Evolutionary conservation across 441 rosid species (phyloP).

Genomic region (Lepidium campestre): DNA sequence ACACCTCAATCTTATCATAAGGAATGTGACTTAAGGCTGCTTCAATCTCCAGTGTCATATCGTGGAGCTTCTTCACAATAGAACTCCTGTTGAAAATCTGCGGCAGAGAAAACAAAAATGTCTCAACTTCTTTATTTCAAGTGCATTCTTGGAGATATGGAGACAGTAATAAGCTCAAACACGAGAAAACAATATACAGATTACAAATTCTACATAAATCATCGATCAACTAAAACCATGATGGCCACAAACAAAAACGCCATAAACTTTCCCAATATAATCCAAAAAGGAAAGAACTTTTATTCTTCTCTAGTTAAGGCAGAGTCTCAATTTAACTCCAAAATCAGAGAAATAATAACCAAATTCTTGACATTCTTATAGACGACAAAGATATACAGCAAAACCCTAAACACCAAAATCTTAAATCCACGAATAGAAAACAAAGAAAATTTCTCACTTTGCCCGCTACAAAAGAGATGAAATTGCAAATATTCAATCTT

Average conservation of each 20-base stretch:
- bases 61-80: slow-evolving; percentile 40
- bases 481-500: background rate
- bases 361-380: background rate
- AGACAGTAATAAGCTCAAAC: background rate
- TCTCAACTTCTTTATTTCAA: slow-evolving; percentile 1
- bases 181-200: background rate
- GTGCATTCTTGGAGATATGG: background rate
- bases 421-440: slow-evolving; percentile 10
- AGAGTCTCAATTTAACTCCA: background rate
- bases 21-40: slow-evolving; percentile 62
- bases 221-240: background rate
- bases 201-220: background rate
- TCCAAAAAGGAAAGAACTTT: background rate
- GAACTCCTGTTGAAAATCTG: slow-evolving; percentile 59
- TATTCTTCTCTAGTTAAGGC: background rate
- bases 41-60: slow-evolving; percentile 56
- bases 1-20: slow-evolving; percentile 47
- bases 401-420: slow-evolving; percentile 13
- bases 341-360: background rate
- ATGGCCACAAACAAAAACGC: background rate
- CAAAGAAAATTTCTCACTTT: slow-evolving; percentile 13
- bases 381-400: background rate
- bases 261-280: background rate
- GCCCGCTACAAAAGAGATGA: slow-evolving; percentile 15
- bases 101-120: background rate